Base-by-base conservation (phyloP, 768 basidiomycete genomes). In the Leucogyrophana mollusca region DNA sequence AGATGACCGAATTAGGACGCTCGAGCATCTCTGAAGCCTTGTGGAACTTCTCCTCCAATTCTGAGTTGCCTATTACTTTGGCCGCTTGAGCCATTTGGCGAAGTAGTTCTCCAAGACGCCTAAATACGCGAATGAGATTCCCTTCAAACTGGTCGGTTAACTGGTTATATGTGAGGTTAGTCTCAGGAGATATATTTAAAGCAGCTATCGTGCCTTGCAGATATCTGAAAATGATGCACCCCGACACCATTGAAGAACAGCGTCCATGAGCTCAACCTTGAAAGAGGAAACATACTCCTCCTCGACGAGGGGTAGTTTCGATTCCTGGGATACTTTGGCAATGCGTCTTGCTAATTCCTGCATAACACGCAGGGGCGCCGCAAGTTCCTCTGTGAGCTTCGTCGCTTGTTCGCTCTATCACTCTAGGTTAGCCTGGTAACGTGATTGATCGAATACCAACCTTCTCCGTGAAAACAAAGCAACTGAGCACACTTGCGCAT, bases 231-330 rank as follows among this genome's bases (percentile, higher is more conserved):
- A 99, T 21, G 90, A 91, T 13, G 94, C 90, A 4, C 96, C 96
- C n/a, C 91, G 83, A 71, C 95, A 98, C 96, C 96, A 99, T 51
- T 93, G 89, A 27, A 93, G 77, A 9, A 98, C 96, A 1, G 90
- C 91, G 53, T 98, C 96, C 94, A 98, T 99, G 40, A 99, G 82
- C 60, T 97, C 95, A 16, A 96, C 91, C 68, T 97, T 98, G 83
- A 99, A 99, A 9, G 89, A 92, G 43, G 85, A 77, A 2, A 99
- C 91, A 64, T 99, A 99, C 52, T 95, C 92, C 47, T 96, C 88
- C 65, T 98, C 95, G 44, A 89, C 83, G 37, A 98, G 65, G 1
- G 85, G 68, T 3, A 99, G 73, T 64, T 97, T 96, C 17, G 87
- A 90, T 67, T 99, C 96, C 54, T 88, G 88, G 4, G 92, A 92